These are phyloP conservation scores for Polytrichum commune DNA, from an alignment of 225 moss, liverwort and hornwort species.

Conservation along the genomic window DNA sequence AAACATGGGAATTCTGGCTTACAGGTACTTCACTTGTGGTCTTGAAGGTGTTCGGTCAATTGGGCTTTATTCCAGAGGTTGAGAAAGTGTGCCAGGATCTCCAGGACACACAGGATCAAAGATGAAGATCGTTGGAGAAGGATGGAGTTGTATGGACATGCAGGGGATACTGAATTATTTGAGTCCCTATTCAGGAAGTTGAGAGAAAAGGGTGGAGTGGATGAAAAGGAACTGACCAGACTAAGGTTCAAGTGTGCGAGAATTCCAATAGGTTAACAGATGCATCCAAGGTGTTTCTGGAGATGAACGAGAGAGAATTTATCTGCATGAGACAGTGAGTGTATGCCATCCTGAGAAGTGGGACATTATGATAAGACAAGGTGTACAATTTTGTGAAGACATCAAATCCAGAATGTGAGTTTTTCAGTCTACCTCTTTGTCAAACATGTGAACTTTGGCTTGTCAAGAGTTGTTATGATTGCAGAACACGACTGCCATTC, in stretches of 20 bases:
- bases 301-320: constrained; percentile 49
- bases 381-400: no score
- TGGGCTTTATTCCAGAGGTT: constrained; percentile 41
- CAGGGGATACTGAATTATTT: constrained; percentile 57
- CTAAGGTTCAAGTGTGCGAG: constrained; percentile 77
- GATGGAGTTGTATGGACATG: constrained; percentile 78
- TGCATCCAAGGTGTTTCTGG: constrained; percentile 73
- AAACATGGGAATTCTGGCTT: not conserved
- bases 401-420: no score
- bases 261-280: constrained; percentile 68
- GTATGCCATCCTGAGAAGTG: no score
- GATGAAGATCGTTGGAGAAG: constrained; percentile 76
- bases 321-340: constrained; percentile 8
- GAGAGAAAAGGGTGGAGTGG: constrained; percentile 57
- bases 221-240: constrained; percentile 56
- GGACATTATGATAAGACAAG: no score
- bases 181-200: constrained; percentile 62
- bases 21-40: constrained; percentile 60
- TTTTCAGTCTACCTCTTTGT: no score
- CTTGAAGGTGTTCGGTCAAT: constrained; percentile 55
- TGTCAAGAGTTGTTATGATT: no score
- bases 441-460: no score
- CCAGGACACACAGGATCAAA: constrained; percentile 54
- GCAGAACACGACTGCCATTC: no score
- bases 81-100: constrained; percentile 65